Base-by-base conservation (phyloP, 208 protist genomes). In the Vickermania ingenoplastis region DNA sequence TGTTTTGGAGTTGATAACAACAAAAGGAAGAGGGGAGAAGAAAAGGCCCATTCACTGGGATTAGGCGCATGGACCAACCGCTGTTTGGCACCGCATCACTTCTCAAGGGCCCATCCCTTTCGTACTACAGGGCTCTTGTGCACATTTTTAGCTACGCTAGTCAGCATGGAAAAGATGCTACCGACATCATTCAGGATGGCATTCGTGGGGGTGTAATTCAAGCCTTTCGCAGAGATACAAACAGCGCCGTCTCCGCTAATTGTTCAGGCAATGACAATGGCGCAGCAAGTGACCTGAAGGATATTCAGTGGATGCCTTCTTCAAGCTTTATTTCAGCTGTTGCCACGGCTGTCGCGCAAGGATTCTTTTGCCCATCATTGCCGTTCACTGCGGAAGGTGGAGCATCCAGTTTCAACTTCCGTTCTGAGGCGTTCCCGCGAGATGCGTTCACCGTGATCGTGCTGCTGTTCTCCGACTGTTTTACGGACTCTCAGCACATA, bases 381-480 rank as follows among this genome's bases (percentile, higher is more conserved):
- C 57, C 69, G 53, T 75, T 63, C 24, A 79, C 69, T 0, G 53
- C 73, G 7, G 79, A 82, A 3, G 69, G 71, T 26, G 23, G 59
- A 3, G 49, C 45, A 11, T 26, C 26, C 14, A 14, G 51, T 28
- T 53, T 61, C n/a, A 67, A 67, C 3, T 28, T 65, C n/a, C 21
- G 63, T 2, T 62, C 63, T 21, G 82, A 92, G 51, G 75, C 71
- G 25, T 57, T 72, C 17, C 61, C 57, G 13, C 73, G 77, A n/a
- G 81, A 90, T 25, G 57, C 71, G 24, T 79, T 93, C 29, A 71
- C 73, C 0, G 56, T 87, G 2, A 67, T 83, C 2, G 59, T 71
- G 21, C 59, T 93, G 25, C 61, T 93, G 7, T 93, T 83, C 50
- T 75, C 86, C 1, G 86, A 93, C 31, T 90, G 82, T 59, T 85